Conservation (phyloP, 1,139 yeast species). For the Zygosaccharomyces sapae region DNA sequence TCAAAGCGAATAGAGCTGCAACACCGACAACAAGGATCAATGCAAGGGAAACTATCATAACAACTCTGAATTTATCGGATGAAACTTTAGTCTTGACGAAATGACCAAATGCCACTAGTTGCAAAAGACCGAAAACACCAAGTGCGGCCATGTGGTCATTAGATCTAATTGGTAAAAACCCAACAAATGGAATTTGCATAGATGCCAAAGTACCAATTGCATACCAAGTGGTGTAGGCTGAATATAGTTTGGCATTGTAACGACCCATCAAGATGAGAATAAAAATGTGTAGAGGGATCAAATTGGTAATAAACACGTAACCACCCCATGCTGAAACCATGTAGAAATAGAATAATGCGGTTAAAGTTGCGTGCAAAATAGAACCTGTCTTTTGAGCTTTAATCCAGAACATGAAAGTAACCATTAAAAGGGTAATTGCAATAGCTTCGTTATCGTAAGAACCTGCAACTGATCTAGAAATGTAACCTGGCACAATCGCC, state of each 20-base stretch:
- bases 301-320: conserved; percentile 94
- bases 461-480: conserved; percentile 97
- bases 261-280: conserved; percentile 92
- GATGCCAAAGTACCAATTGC: conserved; percentile 94
- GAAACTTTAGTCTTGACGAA: conserved; percentile 74
- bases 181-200: conserved; percentile 99
- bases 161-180: conserved; percentile 92
- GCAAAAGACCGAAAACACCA: conserved; percentile 94
- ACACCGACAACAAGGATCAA: conserved; percentile 59
- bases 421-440: conserved; percentile 93
- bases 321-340: conserved; percentile 99
- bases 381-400: conserved; percentile 92
- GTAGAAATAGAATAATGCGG: conserved; percentile 90
- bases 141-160: conserved; percentile 98
- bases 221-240: conserved; percentile 97
- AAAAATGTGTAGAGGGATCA: conserved; percentile 93
- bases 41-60: conserved; percentile 58
- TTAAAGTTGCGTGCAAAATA: conserved; percentile 72
- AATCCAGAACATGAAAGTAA: conserved; percentile 94
- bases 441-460: conserved; percentile 98
- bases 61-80: conserved; percentile 69
- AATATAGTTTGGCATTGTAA: conserved; percentile 74
- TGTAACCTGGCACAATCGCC: conserved; percentile 98
- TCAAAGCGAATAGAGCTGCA: conserved; percentile 68
- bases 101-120: conserved; percentile 82